A percentile compares a stretch with the other conserved stretches of the same genome.
phyloP scores from a whole-genome alignment of 495 filamentous ascomycete genomes.

The Hypoxylon crocopeplum region DNA sequence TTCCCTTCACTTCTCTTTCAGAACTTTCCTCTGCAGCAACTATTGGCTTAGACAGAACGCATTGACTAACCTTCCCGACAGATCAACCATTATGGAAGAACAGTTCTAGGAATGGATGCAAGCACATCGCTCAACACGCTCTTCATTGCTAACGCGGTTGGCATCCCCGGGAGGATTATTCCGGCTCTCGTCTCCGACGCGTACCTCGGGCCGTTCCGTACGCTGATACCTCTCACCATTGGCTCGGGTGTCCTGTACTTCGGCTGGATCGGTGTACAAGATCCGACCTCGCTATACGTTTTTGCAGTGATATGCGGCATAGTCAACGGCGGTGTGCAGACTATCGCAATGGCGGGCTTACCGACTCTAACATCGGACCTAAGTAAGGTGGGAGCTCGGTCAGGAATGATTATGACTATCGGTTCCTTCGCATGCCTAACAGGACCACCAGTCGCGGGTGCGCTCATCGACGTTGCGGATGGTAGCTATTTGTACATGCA shows the following conservation, averaged over 20 bases:
- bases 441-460: slow-evolving; percentile 71
- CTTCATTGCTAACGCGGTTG: slow-evolving; percentile 69
- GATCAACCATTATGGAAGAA: slow-evolving; percentile 60
- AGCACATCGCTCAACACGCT: slow-evolving; percentile 60
- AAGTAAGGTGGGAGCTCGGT: slow-evolving; percentile 66
- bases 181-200: slow-evolving; percentile 67
- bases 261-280: slow-evolving; percentile 63
- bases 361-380: slow-evolving; percentile 65
- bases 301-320: slow-evolving; percentile 70
- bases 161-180: slow-evolving; percentile 67
- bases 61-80: slow-evolving; percentile 55
- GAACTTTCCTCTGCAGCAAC: background rate
- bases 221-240: slow-evolving; percentile 61
- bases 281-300: slow-evolving; percentile 55
- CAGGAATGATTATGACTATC: slow-evolving; percentile 74
- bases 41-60: slow-evolving; percentile 11
- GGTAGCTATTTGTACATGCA: slow-evolving; percentile 60
- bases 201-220: slow-evolving; percentile 66
- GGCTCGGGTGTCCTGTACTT: slow-evolving; percentile 31
- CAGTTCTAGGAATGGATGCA: slow-evolving; percentile 45
- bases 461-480: slow-evolving; percentile 47
- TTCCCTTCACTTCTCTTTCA: background rate
- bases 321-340: slow-evolving; percentile 68
- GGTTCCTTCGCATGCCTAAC: slow-evolving; percentile 67
- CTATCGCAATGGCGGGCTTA: slow-evolving; percentile 66